Base-by-base conservation (phyloP, 345 rosid species). In the Gossypium thurberi region DNA sequence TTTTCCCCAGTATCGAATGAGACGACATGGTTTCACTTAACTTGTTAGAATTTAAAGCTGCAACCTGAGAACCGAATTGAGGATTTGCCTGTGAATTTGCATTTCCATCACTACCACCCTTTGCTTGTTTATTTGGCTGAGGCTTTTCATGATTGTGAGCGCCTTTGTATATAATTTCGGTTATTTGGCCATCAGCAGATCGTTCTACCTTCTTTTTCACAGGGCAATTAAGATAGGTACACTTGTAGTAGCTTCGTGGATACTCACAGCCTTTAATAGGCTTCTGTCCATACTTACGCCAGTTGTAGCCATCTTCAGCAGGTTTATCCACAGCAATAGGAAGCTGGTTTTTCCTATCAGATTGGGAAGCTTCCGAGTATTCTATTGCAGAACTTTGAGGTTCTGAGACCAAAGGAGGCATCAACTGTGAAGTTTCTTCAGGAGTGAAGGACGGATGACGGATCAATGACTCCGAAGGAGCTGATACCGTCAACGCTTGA, bases 211-310 rank as follows among this genome's bases (percentile, higher is more conserved):
- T 88, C 86, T 92, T 95, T 84, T 85, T 95, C n/a, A 92, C 96
- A 0, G 90, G 89, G 80, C 99, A 95, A 59, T 81, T 85, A 55
- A 53, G 81, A 80, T 91, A 84, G 10, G 97, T 95, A 71, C 99
- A 95, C 77, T 90, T 95, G 81, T 95, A 95, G 85, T 95, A 92
- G 85, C 99, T 95, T 81, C 62, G 62, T 6, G 99, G 98, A 84
- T 83, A 92, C 79, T 90, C 97, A 67, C 94, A 88, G 70, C 98
- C 96, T 84, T 95, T 92, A 42, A 92, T 93, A 28, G 96, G 98
- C 85, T 92, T 95, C 84, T 95, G 98, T 69, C 99, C 96, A 73
- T 89, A 92, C 78, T 95, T 92, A 70, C 96, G 87, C 99, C 99
- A 95, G 77, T 92, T 92, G 74, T 90, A 95, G 53, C 98, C 98